A percentile compares a stretch with the other conserved stretches of the same genome.
phyloP scores from a whole-genome alignment of 495 filamentous ascomycete genomes.

The Podospora appendiculata region DNA sequence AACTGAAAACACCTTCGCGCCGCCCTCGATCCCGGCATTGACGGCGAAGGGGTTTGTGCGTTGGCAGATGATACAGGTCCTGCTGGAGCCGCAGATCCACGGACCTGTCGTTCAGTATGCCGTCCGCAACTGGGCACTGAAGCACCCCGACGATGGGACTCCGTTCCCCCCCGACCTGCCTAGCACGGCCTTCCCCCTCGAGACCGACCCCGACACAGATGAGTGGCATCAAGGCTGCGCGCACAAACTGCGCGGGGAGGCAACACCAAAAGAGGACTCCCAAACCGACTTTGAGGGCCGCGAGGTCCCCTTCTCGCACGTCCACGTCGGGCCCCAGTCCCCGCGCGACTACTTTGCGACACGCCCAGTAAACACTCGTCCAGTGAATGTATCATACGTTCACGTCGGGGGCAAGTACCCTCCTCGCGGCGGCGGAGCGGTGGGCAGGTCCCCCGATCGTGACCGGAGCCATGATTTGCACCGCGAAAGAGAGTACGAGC shows the following conservation, averaged over 20 bases:
- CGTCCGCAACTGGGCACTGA: slow-evolving; percentile 65
- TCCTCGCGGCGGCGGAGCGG: neutral
- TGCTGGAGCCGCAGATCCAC: slow-evolving; percentile 84
- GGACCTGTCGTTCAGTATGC: slow-evolving; percentile 76
- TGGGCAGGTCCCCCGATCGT: slow-evolving; percentile 16
- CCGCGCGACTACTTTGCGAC: slow-evolving; percentile 15
- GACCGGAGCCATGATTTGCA: slow-evolving; percentile 5
- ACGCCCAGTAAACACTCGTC: slow-evolving; percentile 5
- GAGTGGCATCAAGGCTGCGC: slow-evolving; percentile 74
- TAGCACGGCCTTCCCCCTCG: slow-evolving; percentile 61
- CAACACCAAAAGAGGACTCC: slow-evolving; percentile 26
- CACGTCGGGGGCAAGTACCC: slow-evolving; percentile 6
- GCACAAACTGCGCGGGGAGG: slow-evolving; percentile 41
- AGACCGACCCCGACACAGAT: slow-evolving; percentile 70
- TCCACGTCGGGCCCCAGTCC: slow-evolving; percentile 9
- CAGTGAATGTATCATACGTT: slow-evolving; percentile 12
- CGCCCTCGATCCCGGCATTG: slow-evolving; percentile 74
- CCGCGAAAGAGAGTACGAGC: slow-evolving; percentile 11
- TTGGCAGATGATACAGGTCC: slow-evolving; percentile 89
- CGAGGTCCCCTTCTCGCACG: slow-evolving; percentile 13
- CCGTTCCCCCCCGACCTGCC: slow-evolving; percentile 74
- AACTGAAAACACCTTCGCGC: slow-evolving; percentile 58
- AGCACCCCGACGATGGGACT: slow-evolving; percentile 61
- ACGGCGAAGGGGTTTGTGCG: slow-evolving; percentile 77
- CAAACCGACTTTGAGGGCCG: slow-evolving; percentile 6